phyloP scores from a whole-genome alignment of 1,284 basidiomycete genomes.

The Fomitopsis pinicola region DNA sequence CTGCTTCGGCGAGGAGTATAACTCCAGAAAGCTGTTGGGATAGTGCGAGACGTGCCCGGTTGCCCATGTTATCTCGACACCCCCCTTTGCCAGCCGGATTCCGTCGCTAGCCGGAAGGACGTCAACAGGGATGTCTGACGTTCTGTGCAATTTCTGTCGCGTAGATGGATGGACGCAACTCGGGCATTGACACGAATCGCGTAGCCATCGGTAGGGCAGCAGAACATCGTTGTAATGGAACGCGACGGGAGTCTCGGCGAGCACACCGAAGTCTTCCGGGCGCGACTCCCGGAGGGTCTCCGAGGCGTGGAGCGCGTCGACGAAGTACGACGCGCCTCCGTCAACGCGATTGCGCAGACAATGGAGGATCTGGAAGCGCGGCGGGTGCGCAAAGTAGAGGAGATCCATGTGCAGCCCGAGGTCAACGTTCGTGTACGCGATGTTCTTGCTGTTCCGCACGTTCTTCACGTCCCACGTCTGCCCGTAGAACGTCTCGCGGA shows the following conservation, averaged over 20 bases:
- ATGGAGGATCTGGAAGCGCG: constrained; percentile 90
- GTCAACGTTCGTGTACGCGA: constrained; percentile 92
- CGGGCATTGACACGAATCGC: constrained; percentile 53
- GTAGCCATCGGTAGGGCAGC: constrained; percentile 39
- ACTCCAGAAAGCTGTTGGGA: constrained; percentile 42
- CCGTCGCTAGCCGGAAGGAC: constrained; percentile 38
- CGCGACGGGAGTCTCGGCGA: constrained; percentile 65
- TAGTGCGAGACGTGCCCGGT: constrained; percentile 58
- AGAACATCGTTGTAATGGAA: constrained; percentile 20
- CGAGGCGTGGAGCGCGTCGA: constrained; percentile 77
- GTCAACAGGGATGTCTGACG: constrained; percentile 56
- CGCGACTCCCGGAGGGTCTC: constrained; percentile 46
- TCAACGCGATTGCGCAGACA: constrained; percentile 80
- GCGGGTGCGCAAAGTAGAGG: constrained; percentile 87
- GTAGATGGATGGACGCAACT: constrained; percentile 52
- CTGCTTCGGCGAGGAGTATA: constrained; percentile 23
- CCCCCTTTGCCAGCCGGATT: constrained; percentile 32
- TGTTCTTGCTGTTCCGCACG: constrained; percentile 75
- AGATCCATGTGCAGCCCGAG: constrained; percentile 93
- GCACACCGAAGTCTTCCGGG: constrained; percentile 53
- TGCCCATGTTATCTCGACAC: constrained; percentile 52
- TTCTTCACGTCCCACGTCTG: constrained; percentile 88
- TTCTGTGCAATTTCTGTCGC: constrained; percentile 62
- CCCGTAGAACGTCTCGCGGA: constrained; percentile 91
- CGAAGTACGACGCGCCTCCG: constrained; percentile 88